phyloP scores from a whole-genome alignment of 768 basidiomycete species.

The Leccinum arenicola region DNA sequence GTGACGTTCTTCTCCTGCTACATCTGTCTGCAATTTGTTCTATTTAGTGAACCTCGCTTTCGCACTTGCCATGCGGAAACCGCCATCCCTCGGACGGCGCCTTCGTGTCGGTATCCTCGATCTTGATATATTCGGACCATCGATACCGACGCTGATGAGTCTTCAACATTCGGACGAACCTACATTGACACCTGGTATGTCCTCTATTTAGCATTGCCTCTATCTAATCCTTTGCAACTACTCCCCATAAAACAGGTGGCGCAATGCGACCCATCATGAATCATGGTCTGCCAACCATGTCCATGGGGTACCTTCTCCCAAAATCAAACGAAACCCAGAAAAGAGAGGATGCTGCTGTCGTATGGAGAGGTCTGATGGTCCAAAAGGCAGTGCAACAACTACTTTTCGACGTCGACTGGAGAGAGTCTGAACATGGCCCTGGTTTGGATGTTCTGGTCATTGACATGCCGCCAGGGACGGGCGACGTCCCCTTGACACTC shows the following conservation, averaged over 20 bases:
- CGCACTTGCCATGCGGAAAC: slow-evolving; percentile 52
- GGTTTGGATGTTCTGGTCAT: slow-evolving; percentile 84
- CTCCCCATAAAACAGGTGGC: slow-evolving; percentile 47
- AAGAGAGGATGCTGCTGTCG: slow-evolving; percentile 73
- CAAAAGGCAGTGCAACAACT: slow-evolving; percentile 97
- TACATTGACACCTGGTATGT: slow-evolving; percentile 63
- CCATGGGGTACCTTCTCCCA: slow-evolving; percentile 92
- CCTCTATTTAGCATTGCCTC: background rate
- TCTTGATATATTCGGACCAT: slow-evolving; percentile 95
- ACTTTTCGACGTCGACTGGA: slow-evolving; percentile 95
- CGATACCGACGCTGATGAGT: slow-evolving; percentile 90
- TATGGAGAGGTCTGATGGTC: slow-evolving; percentile 98
- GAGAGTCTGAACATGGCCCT: slow-evolving; percentile 31
- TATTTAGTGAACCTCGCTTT: slow-evolving; percentile 89
- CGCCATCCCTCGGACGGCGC: slow-evolving; percentile 32
- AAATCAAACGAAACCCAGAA: slow-evolving; percentile 43
- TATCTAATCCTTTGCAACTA: background rate
- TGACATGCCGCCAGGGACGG: slow-evolving; percentile 97
- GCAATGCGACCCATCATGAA: slow-evolving; percentile 81
- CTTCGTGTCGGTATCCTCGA: slow-evolving; percentile 85
- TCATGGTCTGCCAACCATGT: slow-evolving; percentile 92
- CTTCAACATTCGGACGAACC: slow-evolving; percentile 79
- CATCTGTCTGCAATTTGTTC: slow-evolving; percentile 6
- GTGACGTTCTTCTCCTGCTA: slow-evolving; percentile 12
- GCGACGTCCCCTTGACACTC: slow-evolving; percentile 90